These are phyloP conservation scores for Trypanosoma vivax DNA, from an alignment of 208 protist genomes.

Conservation along the genomic window DNA sequence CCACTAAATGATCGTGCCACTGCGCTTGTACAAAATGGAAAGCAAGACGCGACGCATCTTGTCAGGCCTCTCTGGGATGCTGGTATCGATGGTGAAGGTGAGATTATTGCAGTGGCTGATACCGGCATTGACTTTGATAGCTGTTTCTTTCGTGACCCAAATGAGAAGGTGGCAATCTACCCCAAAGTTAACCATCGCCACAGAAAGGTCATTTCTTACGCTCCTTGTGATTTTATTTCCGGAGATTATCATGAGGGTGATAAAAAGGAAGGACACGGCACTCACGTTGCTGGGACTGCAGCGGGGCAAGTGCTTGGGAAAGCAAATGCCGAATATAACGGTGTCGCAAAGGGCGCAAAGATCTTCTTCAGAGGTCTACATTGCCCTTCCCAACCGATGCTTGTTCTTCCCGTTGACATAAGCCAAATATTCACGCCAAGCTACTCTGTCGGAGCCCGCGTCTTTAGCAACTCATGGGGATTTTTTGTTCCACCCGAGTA, in stretches of 20 bases:
- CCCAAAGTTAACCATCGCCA: constrained; percentile 60
- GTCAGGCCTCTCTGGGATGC: constrained; percentile 48
- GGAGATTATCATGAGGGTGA: constrained; percentile 25
- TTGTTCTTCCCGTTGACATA: constrained; percentile 48
- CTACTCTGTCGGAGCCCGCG: constrained; percentile 55
- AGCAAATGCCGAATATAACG: constrained; percentile 38
- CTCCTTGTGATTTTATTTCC: constrained; percentile 17
- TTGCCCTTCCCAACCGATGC: constrained; percentile 8
- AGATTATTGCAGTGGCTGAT: constrained; percentile 84
- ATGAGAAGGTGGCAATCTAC: constrained; percentile 48
- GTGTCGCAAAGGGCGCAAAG: constrained; percentile 74
- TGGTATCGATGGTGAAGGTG: constrained; percentile 60
- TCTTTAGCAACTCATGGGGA: constrained; percentile 89
- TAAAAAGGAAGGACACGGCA: constrained; percentile 58
- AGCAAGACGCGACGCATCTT: constrained; percentile 4
- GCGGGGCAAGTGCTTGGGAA: constrained; percentile 26
- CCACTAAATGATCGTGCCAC: constrained; percentile 34
- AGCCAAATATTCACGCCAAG: constrained; percentile 46
- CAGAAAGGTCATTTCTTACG: constrained; percentile 80
- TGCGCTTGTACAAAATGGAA: constrained; percentile 30
- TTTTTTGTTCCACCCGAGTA: constrained; percentile 35
- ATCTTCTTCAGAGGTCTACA: constrained; percentile 71
- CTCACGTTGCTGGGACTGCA: constrained; percentile 75
- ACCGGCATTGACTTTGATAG: constrained; percentile 76
- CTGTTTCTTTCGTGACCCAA: constrained; percentile 82